Base-by-base conservation (phyloP, 495 filamentous ascomycete species). In the Bathelium albidoporum region DNA sequence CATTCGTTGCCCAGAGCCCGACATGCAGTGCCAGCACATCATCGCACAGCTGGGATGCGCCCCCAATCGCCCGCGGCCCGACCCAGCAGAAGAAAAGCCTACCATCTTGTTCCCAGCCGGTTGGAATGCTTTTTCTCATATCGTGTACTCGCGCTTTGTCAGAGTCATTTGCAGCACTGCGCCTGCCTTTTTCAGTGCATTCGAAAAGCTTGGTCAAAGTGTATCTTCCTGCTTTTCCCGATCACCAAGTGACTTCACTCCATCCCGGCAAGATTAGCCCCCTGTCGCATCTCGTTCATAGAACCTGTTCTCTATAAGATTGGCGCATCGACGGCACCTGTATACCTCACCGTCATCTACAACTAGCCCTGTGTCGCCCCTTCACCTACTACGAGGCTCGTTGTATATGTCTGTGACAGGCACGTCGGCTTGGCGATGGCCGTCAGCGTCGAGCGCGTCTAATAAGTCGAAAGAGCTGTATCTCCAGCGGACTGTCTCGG, bases 11-110 rank as follows among this genome's bases (percentile, higher is more conserved):
- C 16, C 12, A 29, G 24, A 28, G 49, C 49, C 24, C 24, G 24
- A 55, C 20, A 29, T 55, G 49, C 49, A 29, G 24, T 55, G 49
- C 49, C 49, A 55, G 16, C 49, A 29, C 49, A 55, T 55, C 49
- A 55, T 55, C 49, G 49, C 49, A 55, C 49, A 55, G 20, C 10
- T 2, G 24, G 44, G 5, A 11, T 49, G 43, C 43, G 43, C 43
- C 3, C 18, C 43, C 43, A 20, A 29, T 16, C 26, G 49, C 2
- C 49, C 16, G 16, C 49, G 49, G 49, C 20, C 49, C 49, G 49
- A 55, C 7, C 49, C 49, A 55, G 49, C 22, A 55, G 29, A 55
- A 55, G 24, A 16, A 55, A 55, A 11, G 5, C 49, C 20, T 16
- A 9, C 24, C 12, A 16, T 55, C 9, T 29, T 24, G 2, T n/a